Conservation (phyloP, 148 eudicot genomes). For the Dianthus caryophyllus region DNA sequence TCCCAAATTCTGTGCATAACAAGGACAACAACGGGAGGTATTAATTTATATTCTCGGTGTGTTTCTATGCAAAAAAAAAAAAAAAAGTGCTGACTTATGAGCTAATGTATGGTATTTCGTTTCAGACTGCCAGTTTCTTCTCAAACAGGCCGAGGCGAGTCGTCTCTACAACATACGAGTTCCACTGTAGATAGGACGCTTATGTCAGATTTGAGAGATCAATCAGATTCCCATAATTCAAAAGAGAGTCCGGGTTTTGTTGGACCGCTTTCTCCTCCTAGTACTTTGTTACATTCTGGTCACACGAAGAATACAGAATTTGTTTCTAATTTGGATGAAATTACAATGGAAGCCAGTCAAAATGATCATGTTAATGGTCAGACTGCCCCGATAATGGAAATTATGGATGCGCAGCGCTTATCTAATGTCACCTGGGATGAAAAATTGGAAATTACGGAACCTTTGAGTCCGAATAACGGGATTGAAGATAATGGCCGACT, state of each 20-base stretch:
- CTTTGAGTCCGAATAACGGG: constrained; percentile 21
- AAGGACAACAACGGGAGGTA: constrained; percentile 59
- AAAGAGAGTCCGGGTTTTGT: constrained; percentile 20
- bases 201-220: constrained; percentile 49
- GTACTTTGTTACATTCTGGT: constrained; percentile 36
- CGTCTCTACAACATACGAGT: constrained; percentile 46
- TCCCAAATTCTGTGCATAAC: constrained; percentile 36
- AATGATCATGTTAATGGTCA: neutral
- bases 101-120: constrained; percentile 10
- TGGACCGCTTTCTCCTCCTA: neutral
- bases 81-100: neutral
- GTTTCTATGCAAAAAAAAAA: neutral
- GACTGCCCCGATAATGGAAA: constrained; percentile 21
- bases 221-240: constrained; percentile 45
- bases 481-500: constrained; percentile 27
- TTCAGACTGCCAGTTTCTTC: constrained; percentile 56
- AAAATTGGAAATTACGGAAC: constrained; percentile 54
- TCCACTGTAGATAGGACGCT: constrained; percentile 46
- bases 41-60: neutral
- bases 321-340: constrained; percentile 31
- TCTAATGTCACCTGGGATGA: constrained; percentile 69
- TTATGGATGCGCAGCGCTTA: constrained; percentile 29
- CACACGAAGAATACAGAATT: constrained; percentile 33
- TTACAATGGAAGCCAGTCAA: constrained; percentile 26
- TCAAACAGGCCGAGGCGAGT: constrained; percentile 32